These are phyloP conservation scores for Phaeolepiota aurea DNA, from an alignment of 768 basidiomycete genomes.

Conservation along the genomic window DNA sequence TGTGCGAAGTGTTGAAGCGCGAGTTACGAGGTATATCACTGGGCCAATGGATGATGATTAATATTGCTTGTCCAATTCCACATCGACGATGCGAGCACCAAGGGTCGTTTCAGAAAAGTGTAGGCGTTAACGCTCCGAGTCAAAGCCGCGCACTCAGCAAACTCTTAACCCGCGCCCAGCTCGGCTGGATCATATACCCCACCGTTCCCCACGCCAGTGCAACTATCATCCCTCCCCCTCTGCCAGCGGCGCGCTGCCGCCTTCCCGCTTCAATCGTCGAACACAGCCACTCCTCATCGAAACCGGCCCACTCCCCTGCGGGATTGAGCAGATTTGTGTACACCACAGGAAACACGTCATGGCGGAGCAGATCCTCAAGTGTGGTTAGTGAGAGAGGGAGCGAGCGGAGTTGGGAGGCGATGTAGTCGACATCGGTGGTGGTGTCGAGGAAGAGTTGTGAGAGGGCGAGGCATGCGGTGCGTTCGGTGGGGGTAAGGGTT, in stretches of 20 bases:
- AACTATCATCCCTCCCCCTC: not conserved
- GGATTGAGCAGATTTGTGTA: not conserved
- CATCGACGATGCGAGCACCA: too few relatives aligned
- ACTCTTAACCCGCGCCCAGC: not conserved
- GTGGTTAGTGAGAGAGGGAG: not conserved
- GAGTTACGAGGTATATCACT: too few relatives aligned
- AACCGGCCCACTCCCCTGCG: not conserved
- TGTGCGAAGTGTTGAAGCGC: too few relatives aligned
- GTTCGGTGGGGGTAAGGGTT: not conserved
- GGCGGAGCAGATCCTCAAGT: not conserved
- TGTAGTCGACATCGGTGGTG: not conserved
- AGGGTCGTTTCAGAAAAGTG: too few relatives aligned
- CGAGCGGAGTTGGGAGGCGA: not conserved
- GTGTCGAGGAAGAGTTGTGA: not conserved
- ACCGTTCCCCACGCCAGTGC: not conserved
- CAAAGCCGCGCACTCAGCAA: not conserved
- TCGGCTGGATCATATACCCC: not conserved
- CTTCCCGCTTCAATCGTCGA: not conserved
- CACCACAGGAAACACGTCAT: not conserved
- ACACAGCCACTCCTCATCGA: conserved; percentile 1
- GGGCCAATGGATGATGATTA: too few relatives aligned
- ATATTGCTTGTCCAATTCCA: too few relatives aligned
- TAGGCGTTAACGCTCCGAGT: too few relatives aligned
- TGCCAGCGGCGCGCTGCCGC: too few relatives aligned
- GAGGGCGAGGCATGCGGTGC: not conserved